Conservation (phyloP, 805 yeast species). For the Cephaloascus albidus region DNA sequence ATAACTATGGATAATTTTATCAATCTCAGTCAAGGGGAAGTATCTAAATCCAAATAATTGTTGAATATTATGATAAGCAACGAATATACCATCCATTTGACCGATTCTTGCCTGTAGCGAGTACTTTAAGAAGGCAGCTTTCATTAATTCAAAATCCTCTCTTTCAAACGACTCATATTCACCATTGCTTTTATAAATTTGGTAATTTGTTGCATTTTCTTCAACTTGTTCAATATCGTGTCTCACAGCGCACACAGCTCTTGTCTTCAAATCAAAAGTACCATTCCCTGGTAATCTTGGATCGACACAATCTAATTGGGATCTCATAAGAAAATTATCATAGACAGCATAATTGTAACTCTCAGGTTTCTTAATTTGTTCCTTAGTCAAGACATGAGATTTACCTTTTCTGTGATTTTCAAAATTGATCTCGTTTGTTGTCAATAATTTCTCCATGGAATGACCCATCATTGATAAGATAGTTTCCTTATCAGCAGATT, state of each 20-base stretch:
- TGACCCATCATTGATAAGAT: slow-evolving; percentile 71
- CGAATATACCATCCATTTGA: slow-evolving; percentile 91
- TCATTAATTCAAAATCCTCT: slow-evolving; percentile 66
- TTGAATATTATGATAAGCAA: slow-evolving; percentile 82
- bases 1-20: slow-evolving; percentile 43
- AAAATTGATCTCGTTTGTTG: slow-evolving; percentile 48
- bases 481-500: slow-evolving; percentile 55
- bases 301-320: slow-evolving; percentile 84
- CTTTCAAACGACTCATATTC: slow-evolving; percentile 71
- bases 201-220: slow-evolving; percentile 53
- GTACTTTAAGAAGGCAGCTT: slow-evolving; percentile 76
- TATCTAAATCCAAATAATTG: slow-evolving; percentile 87
- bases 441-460: slow-evolving; percentile 66
- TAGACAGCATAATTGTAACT: slow-evolving; percentile 64
- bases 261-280: slow-evolving; percentile 82
- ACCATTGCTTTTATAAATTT: slow-evolving; percentile 54
- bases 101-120: slow-evolving; percentile 90
- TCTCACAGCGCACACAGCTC: slow-evolving; percentile 84
- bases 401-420: slow-evolving; percentile 10
- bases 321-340: slow-evolving; percentile 70
- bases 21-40: slow-evolving; percentile 66
- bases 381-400: too few relatives aligned
- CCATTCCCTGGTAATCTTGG: slow-evolving; percentile 79
- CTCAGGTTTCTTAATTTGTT: slow-evolving; percentile 1
- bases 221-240: slow-evolving; percentile 62